Evolutionary conservation across 371 early-diverging fungal species (phyloP), one percentile per base, ranked within the genome.

Genomic region (Paraphysoderma sedebokerense): DNA sequence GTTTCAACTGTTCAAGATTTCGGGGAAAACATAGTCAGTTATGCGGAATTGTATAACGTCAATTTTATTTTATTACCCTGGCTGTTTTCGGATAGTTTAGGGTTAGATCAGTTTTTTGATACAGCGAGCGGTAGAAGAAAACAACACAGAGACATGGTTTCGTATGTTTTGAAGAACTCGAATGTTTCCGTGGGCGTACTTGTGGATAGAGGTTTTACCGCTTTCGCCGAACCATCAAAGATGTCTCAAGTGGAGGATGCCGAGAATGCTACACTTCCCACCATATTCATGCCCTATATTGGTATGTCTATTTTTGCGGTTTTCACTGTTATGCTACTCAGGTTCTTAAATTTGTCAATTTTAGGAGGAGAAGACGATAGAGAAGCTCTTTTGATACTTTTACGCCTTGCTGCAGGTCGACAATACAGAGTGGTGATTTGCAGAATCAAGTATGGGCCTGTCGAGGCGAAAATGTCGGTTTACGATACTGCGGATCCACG

Each of bases 181-280:
- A 55, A 41, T 2, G 57, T 63, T 41, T 48, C 69, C 26, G 62
- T 74, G 12, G 81, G 65, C 15, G 64, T 82, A 26, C 78, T 83
- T 54, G 65, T 83, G 34, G 83, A 86, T 50, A 70, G 80, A 17
- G 84, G 86, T 1, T 66, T 83, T 49, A 77, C 78, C 8, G 58
- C n/a, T n/a, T n/a, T n/a, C n/a, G n/a, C n/a, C n/a, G n/a, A n/a
- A n/a, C n/a, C n/a, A n/a, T n/a, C n/a, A n/a, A n/a, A n/a, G n/a
- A n/a, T n/a, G n/a, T n/a, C n/a, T n/a, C 55, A 46, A 8, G 37
- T 24, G 15, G 38, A 42, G n/a, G 42, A 46, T n/a, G 33, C 36
- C 13, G 33, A 32, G 11, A 34, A 33, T 19, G 23, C 5, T 13
- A 23, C 28, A 12, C 20, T 13, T 17, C 38, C 28, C 30, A 17